Evolutionary conservation across 1,284 basidiomycete species (phyloP).

Genomic region (Cutaneotrichosporon cavernicola): DNA sequence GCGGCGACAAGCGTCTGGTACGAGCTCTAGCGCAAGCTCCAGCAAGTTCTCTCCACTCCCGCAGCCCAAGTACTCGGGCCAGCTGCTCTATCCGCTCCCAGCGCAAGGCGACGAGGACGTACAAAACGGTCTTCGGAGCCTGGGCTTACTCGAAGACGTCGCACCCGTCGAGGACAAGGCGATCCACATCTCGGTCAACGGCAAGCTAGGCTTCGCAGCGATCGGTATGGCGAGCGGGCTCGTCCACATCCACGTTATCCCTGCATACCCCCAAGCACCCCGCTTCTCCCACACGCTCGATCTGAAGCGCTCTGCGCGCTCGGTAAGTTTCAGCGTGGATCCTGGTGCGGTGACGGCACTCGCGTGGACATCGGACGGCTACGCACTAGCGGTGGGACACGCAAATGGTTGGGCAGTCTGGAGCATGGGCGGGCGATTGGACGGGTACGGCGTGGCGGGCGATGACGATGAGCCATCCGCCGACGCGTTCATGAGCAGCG

Average conservation of each 20-base stretch:
- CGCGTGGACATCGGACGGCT: constrained; percentile 93
- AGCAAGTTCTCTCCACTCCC: background rate
- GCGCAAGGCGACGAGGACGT: constrained; percentile 8
- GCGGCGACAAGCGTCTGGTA: background rate
- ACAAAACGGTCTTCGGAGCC: constrained; percentile 13
- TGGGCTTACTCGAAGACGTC: constrained; percentile 7
- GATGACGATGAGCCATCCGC: constrained; percentile 51
- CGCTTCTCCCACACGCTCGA: constrained; percentile 36
- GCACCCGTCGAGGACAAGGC: constrained; percentile 59
- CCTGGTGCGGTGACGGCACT: constrained; percentile 73
- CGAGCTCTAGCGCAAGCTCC: constrained; percentile 1
- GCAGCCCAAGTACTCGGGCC: constrained; percentile 8
- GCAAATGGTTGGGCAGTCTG: constrained; percentile 84
- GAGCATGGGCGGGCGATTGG: constrained; percentile 82
- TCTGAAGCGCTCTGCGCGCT: constrained; percentile 38
- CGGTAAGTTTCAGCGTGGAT: constrained; percentile 44
- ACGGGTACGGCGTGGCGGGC: constrained; percentile 61
- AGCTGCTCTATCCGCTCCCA: constrained; percentile 17
- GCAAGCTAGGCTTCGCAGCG: constrained; percentile 78
- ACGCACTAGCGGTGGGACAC: constrained; percentile 96
- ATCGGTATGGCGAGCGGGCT: constrained; percentile 68
- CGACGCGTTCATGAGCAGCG: constrained; percentile 81
- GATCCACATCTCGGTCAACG: constrained; percentile 66
- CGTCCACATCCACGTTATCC: constrained; percentile 59
- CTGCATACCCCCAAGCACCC: constrained; percentile 30